These are phyloP conservation scores for Fusarium longipes DNA, from an alignment of 2,329 filamentous ascomycete species.

Conservation along the genomic window DNA sequence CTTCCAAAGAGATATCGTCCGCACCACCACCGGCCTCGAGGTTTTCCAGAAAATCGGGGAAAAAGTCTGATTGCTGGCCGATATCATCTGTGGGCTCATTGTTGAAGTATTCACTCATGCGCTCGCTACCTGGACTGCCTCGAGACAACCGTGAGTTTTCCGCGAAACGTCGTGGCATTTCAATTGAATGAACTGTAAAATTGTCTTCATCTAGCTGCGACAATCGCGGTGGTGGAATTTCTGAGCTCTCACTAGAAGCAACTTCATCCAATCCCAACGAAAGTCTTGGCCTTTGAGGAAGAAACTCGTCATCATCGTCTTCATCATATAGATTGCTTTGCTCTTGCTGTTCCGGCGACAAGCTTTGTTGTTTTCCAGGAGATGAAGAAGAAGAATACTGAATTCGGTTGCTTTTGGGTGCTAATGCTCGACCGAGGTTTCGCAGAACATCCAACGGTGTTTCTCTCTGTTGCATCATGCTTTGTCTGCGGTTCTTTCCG, in stretches of 20 bases:
- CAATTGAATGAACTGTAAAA: constrained; percentile 68
- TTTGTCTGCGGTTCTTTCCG: constrained; percentile 67
- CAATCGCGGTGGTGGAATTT: constrained; percentile 64
- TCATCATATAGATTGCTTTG: constrained; percentile 62
- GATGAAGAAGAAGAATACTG: constrained; percentile 61
- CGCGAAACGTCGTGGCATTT: constrained; percentile 65
- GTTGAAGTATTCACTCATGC: constrained; percentile 65
- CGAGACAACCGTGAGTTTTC: constrained; percentile 60
- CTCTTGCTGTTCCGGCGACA: constrained; percentile 49
- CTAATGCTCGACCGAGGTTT: constrained; percentile 65
- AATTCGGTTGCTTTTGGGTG: constrained; percentile 59
- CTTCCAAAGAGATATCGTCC: constrained; percentile 58
- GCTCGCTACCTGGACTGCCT: constrained; percentile 64
- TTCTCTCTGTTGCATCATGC: constrained; percentile 66
- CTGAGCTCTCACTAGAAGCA: constrained; percentile 65
- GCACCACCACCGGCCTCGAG: constrained; percentile 54
- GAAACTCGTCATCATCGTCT: constrained; percentile 62
- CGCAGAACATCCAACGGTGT: constrained; percentile 66
- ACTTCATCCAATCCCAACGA: constrained; percentile 65
- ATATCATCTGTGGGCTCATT: constrained; percentile 53
- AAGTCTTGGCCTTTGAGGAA: constrained; percentile 58
- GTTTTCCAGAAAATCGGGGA: constrained; percentile 60
- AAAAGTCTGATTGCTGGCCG: constrained; percentile 63
- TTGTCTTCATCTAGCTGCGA: constrained; percentile 69
- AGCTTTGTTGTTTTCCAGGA: constrained; percentile 44